Percentiles rank a stretch among this genome's conserved stretches.
Conservation (phyloP, 257 asterid species). For the Solanum pimpinellifolium region DNA sequence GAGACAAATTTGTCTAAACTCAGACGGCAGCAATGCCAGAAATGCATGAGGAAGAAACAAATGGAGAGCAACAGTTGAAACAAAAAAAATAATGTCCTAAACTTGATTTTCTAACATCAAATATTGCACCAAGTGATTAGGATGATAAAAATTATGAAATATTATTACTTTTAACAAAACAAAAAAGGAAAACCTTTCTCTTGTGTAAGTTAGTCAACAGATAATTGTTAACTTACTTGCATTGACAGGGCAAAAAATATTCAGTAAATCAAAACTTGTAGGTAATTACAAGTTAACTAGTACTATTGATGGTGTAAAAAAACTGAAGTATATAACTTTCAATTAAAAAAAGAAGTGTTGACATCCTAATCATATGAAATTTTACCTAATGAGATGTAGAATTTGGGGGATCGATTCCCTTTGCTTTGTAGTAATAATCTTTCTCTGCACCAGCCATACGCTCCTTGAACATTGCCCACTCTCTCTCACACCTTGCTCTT, state of each 20-base stretch:
- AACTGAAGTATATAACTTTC: background rate
- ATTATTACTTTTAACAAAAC: background rate
- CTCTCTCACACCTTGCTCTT: slow-evolving; percentile 61
- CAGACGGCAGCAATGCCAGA: background rate
- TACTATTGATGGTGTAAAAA: background rate
- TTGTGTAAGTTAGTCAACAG: background rate
- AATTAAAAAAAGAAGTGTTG: background rate
- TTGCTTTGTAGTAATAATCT: slow-evolving; percentile 38
- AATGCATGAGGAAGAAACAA: background rate
- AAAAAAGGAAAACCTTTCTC: background rate
- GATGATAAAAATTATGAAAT: background rate
- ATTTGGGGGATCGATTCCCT: slow-evolving; percentile 53
- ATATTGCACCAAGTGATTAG: background rate
- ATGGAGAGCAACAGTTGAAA: background rate
- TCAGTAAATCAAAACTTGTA: too few relatives aligned
- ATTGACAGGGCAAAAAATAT: background rate
- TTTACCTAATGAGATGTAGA: slow-evolving; percentile 30
- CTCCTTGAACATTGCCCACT: slow-evolving; percentile 68
- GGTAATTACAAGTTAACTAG: background rate
- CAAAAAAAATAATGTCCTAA: background rate
- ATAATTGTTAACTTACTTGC: background rate
- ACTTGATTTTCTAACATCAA: background rate
- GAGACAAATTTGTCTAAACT: background rate
- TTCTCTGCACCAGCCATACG: slow-evolving; percentile 67
- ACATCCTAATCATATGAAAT: background rate